Conservation (phyloP, 2,329 filamentous ascomycete species). For the Lachnellula arida region DNA sequence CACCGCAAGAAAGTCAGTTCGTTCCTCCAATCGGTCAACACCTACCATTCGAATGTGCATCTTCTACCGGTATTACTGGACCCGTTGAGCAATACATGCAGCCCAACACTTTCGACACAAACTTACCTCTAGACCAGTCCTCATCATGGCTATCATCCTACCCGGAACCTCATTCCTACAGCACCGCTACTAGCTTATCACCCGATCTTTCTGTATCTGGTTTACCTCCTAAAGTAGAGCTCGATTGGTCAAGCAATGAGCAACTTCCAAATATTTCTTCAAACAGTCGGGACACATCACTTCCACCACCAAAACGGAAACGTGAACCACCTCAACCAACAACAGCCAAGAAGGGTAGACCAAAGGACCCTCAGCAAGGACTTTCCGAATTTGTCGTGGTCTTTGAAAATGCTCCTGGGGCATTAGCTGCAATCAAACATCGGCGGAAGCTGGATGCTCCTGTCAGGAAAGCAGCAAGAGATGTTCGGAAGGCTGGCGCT, state of each 20-base stretch:
- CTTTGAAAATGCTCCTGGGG: constrained; percentile 24
- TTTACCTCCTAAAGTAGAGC: not conserved
- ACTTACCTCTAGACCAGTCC: not conserved
- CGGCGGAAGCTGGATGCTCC: constrained; percentile 21
- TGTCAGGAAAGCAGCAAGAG: constrained; percentile 23
- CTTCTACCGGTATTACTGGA: not conserved
- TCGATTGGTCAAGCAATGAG: constrained; percentile 13
- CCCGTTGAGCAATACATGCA: not conserved
- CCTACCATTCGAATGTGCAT: not conserved
- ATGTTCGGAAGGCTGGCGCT: constrained; percentile 27
- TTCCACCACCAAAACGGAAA: constrained; percentile 13
- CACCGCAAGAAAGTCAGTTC: not conserved
- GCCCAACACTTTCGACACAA: not conserved
- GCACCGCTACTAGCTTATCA: not conserved
- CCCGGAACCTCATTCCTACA: not conserved
- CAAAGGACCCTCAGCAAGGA: not conserved
- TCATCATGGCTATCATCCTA: not conserved
- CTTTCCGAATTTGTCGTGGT: constrained; percentile 22
- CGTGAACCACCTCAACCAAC: constrained; percentile 12
- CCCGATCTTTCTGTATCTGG: not conserved
- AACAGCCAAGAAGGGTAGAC: constrained; percentile 8
- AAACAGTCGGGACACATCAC: not conserved
- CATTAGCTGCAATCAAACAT: constrained; percentile 20
- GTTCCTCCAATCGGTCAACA: not conserved
- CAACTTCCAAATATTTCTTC: not conserved